Evolutionary conservation across 768 basidiomycete species (phyloP).

Genomic region (Roridomyces roridus): DNA sequence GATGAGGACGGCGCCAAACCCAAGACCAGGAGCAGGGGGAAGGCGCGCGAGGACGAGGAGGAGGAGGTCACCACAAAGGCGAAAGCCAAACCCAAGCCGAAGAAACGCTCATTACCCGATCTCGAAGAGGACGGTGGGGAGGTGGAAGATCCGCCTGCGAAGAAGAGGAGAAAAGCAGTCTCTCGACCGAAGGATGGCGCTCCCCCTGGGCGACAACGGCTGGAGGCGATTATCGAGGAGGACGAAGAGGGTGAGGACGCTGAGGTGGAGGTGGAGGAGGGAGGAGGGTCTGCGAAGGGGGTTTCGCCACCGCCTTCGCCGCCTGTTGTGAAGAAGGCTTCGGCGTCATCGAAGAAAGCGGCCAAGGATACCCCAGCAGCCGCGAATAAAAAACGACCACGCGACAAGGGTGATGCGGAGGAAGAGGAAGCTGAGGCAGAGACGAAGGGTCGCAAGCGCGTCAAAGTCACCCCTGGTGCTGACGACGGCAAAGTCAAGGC

Average conservation of each 20-base stretch:
- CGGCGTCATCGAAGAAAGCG: background rate
- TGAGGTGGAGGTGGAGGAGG: background rate
- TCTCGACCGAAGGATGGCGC: background rate
- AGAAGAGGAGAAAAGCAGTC: constrained; percentile 1
- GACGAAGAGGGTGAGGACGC: constrained; percentile 15
- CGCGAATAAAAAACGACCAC: constrained; percentile 15
- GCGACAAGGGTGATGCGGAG: constrained; percentile 3
- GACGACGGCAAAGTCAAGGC: background rate
- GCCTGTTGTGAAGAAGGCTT: background rate
- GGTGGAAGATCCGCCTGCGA: background rate
- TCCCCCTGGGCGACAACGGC: background rate
- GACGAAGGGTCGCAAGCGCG: constrained; percentile 6
- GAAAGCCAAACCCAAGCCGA: constrained; percentile 12
- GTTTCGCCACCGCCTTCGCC: too few species aligned
- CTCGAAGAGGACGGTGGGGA: background rate
- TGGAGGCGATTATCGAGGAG: constrained; percentile 18
- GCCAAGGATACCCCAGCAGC: background rate
- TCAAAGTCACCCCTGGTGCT: background rate
- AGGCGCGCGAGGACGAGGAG: background rate
- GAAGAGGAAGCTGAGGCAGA: constrained; percentile 1
- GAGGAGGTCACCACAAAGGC: background rate
- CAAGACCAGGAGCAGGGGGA: background rate
- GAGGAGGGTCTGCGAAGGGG: background rate
- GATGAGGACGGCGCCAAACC: background rate
- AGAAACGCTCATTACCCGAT: background rate